Evolutionary conservation across 2,329 filamentous ascomycete genomes (phyloP), one percentile per base, ranked within the genome.

Genomic region (Tolypocladium nubicola): DNA sequence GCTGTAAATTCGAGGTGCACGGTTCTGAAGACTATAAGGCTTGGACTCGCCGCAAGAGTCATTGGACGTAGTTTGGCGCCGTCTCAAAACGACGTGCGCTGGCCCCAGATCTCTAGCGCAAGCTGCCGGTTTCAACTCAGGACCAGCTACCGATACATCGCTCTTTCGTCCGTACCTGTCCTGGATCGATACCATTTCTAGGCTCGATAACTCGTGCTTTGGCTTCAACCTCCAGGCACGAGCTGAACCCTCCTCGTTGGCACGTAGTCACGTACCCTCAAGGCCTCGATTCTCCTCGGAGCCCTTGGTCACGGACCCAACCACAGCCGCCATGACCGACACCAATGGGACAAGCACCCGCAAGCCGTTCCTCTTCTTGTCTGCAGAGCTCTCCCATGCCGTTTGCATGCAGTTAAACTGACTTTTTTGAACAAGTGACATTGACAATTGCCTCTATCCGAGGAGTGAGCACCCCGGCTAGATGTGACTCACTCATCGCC

Each of bases 371-470:
- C 62, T 77, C 39, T 77, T 77, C 67, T 76, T 77, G 75, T 77
- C 61, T 47, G 71, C 61, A 45, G 4, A 19, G 6, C 35, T 13
- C 39, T 33, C 26, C 8, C 37, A n/a, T 21, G 47, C 14, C 19
- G 30, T 14, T 41, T 30, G 3, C 23, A 39, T 11, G 19, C 9
- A 16, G 16, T n/a, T 1, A 3, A 13, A 16, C 38, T 47, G 11
- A 52, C 52, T 16, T 7, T n/a, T 8, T 52, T 16, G 53, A 19
- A 21, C 83, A 72, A 97, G 97, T 69, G 94, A 99, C 70, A 97
- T 99, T 68, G 94, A 99, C 79, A 99, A 99, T 69, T 99, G 95
- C 74, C 83, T 97, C 57, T 97, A 97, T 68, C 85, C 92, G 0
- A 91, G 87, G 73, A 92, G 89, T 91, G 68, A 73, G 81, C 70